A percentile compares a stretch with the other conserved stretches of the same genome.
Conservation (phyloP, 805 yeast species). For the Ogataea trehaloabstinens region DNA sequence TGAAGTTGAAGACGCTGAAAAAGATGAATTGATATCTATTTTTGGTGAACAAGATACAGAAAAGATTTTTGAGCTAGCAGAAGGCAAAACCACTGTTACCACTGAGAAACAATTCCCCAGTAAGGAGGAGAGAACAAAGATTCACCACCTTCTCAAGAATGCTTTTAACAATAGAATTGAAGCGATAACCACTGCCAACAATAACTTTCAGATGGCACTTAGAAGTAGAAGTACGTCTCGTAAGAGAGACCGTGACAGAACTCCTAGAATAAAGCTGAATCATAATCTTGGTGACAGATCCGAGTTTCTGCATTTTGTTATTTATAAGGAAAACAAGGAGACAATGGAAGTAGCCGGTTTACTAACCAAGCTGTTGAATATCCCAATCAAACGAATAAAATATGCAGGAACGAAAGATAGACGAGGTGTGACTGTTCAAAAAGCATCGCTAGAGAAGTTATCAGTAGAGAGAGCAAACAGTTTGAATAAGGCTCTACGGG, state of each 20-base stretch:
- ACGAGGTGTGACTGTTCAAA: slow-evolving; percentile 92
- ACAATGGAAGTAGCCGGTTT: slow-evolving; percentile 92
- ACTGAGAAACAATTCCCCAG: slow-evolving; percentile 58
- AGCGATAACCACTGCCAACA: slow-evolving; percentile 67
- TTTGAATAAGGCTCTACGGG: slow-evolving; percentile 71
- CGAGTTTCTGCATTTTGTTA: slow-evolving; percentile 67
- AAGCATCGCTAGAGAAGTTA: slow-evolving; percentile 64
- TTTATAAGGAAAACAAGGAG: slow-evolving; percentile 93
- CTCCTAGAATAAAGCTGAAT: slow-evolving; percentile 46
- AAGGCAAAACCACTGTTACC: slow-evolving; percentile 54
- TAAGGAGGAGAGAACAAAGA: slow-evolving; percentile 69
- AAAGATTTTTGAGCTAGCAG: slow-evolving; percentile 50
- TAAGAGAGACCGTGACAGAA: slow-evolving; percentile 33
- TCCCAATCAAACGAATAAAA: slow-evolving; percentile 68
- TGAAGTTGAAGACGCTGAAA: slow-evolving; percentile 41
- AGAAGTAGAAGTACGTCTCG: slow-evolving; percentile 25
- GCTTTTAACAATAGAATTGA: slow-evolving; percentile 77
- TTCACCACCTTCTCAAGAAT: slow-evolving; percentile 74
- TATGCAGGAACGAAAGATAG: slow-evolving; percentile 97
- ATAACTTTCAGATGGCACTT: slow-evolving; percentile 62
- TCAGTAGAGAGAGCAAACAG: slow-evolving; percentile 72
- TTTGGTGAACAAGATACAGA: slow-evolving; percentile 63
- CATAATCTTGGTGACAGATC: slow-evolving; percentile 75
- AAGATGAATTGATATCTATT: slow-evolving; percentile 44
- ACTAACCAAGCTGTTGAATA: slow-evolving; percentile 67